Percentiles rank a stretch among this genome's conserved stretches.
These are phyloP conservation scores for Phialocephala sp. DNA, from an alignment of 2,329 filamentous ascomycete genomes.

Conservation along the genomic window DNA sequence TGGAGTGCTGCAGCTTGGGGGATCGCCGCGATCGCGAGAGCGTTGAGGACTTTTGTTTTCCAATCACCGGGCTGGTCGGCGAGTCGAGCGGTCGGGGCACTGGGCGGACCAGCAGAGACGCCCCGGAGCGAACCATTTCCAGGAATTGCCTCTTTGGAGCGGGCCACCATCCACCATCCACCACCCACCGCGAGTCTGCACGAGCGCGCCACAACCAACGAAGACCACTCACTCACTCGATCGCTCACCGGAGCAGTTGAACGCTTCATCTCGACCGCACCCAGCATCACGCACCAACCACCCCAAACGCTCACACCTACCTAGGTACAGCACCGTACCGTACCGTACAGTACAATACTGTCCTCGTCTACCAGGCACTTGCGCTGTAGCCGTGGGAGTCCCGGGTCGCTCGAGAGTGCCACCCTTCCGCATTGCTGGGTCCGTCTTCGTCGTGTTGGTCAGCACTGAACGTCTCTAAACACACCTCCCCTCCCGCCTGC, in stretches of 20 bases:
- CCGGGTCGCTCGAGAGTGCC: not conserved
- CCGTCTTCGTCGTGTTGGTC: not conserved
- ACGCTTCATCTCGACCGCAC: not conserved
- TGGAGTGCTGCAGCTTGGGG: not conserved
- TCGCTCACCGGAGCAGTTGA: not conserved
- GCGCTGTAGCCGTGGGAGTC: too few species aligned
- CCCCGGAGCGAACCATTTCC: not conserved
- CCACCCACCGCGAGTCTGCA: not conserved
- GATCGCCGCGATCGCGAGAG: not conserved
- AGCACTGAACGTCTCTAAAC: not conserved
- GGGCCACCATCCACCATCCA: too few species aligned
- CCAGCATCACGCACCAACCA: not conserved
- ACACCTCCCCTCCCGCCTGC: too few species aligned
- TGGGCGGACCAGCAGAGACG: not conserved
- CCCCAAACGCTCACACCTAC: too few species aligned
- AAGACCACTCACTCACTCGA: not conserved
- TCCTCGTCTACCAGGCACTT: too few species aligned
- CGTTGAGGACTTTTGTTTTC: not conserved
- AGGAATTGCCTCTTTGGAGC: not conserved
- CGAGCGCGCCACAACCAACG: too few species aligned
- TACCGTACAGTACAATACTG: too few species aligned
- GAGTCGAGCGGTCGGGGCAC: not conserved
- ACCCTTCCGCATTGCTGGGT: not conserved
- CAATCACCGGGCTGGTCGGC: conserved; percentile 1
- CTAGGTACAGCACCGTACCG: too few species aligned